Evolutionary conservation across 2,329 filamentous ascomycete species (phyloP), one percentile per base, ranked within the genome.

Genomic region (Clonostachys sp.): DNA sequence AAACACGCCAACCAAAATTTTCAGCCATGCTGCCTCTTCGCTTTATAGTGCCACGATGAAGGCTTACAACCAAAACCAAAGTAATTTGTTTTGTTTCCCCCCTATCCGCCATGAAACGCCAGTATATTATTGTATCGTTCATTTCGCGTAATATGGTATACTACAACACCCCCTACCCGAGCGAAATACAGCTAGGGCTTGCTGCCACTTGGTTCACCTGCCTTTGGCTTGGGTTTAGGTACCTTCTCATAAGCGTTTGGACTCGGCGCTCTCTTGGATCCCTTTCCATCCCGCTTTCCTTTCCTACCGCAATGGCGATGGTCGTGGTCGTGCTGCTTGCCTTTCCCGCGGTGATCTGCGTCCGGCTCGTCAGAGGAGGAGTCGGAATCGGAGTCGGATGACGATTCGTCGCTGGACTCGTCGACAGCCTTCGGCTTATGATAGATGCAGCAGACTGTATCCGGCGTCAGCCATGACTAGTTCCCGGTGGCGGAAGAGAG

Each of bases 371-470:
- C 55, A 7, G 64, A 62, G 49, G 65, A 62, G n/a, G 77, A 79
- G 50, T 83, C 80, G 1, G 76, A 79, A 34, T 76, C 74, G 7
- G 72, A 73, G 42, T 75, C 77, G 13, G 82, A 83, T 18, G 75
- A 77, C 13, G 74, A 82, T 45, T 86, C 82, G 54, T 83, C 81
- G 55, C 86, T 91, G 34, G 88, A 94, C 65, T 97, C 92, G 63
- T 87, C 90, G 5, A 90, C 83, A 12, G 77, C 81, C 55, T 86
- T 87, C 7, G 90, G 85, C 51, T 87, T 87, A 71, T 96, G 92
- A 71, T 96, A 99, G 66, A 99, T 99, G 67, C 94, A 99, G 78
- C 94, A 99, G n/a, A 97, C 94, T 95, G 51, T 30, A 14, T 34
- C 12, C 36, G 14, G 6, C 10, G 40, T 44, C 34, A n/a, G 6